A percentile compares a stretch with the other conserved stretches of the same genome.
These are phyloP conservation scores for Earliella scabrosa DNA, from an alignment of 1,284 basidiomycete species.

Conservation along the genomic window DNA sequence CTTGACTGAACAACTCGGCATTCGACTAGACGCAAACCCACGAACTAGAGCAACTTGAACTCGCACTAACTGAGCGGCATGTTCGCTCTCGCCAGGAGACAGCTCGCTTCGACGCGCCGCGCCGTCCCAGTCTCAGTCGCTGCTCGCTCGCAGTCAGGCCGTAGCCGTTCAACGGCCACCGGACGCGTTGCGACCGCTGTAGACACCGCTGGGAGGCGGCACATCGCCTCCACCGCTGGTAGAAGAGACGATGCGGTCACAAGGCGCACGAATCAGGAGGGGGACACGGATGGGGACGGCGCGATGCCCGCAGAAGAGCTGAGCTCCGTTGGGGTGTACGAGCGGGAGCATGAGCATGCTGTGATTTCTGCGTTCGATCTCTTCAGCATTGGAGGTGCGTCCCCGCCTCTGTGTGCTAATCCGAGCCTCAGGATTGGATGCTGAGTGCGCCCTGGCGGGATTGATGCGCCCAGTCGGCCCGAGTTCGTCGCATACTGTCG, in stretches of 20 bases:
- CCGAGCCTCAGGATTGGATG: conserved; percentile 10
- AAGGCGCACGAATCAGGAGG: not conserved
- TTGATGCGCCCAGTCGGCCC: conserved; percentile 48
- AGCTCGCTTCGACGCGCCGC: not conserved
- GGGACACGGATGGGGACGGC: conserved; percentile 13
- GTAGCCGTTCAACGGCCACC: not conserved
- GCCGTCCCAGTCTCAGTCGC: not conserved
- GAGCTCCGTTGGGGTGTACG: conserved; percentile 25
- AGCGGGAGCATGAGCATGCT: conserved; percentile 74
- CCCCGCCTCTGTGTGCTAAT: not conserved
- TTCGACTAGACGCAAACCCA: not conserved
- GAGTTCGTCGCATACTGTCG: conserved; percentile 76
- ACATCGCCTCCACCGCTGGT: conserved; percentile 2
- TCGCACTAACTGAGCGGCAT: not conserved
- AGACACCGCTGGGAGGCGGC: conserved; percentile 3
- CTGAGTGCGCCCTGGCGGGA: conserved; percentile 2
- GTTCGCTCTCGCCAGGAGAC: conserved; percentile 1
- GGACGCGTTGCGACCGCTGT: not conserved
- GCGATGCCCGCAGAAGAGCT: conserved; percentile 29
- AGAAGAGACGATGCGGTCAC: conserved; percentile 8
- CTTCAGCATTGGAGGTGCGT: conserved; percentile 87
- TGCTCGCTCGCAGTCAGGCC: not conserved
- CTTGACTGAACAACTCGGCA: not conserved
- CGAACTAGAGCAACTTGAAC: not conserved
- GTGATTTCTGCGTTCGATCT: conserved; percentile 94